phyloP scores from a whole-genome alignment of 495 filamentous ascomycete species.

The Aspergillus kassunensis region DNA sequence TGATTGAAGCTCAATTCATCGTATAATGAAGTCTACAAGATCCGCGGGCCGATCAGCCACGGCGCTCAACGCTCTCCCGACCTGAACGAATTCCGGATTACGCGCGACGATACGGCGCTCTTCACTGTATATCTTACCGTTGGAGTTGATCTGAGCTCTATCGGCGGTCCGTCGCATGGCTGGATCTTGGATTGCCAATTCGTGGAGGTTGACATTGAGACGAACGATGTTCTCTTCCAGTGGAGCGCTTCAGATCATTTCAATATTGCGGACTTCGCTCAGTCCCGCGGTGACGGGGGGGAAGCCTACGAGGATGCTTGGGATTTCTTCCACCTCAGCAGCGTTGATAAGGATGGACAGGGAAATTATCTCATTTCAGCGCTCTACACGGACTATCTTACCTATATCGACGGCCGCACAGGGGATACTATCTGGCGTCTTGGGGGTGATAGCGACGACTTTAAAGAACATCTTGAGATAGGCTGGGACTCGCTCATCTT shows the following conservation, averaged over 20 bases:
- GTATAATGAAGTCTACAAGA: slow-evolving; percentile 42
- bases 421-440: slow-evolving; percentile 41
- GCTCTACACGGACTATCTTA: slow-evolving; percentile 37
- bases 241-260: slow-evolving; percentile 41
- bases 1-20: slow-evolving; percentile 39
- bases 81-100: slow-evolving; percentile 48
- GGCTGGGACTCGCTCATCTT: too few species aligned
- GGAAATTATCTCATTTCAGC: slow-evolving; percentile 44
- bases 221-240: slow-evolving; percentile 36
- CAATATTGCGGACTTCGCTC: slow-evolving; percentile 24
- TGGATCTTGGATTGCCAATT: slow-evolving; percentile 51
- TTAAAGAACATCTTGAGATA: slow-evolving; percentile 42
- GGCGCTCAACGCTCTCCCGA: slow-evolving; percentile 32
- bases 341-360: slow-evolving; percentile 37
- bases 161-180: slow-evolving; percentile 38
- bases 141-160: slow-evolving; percentile 35
- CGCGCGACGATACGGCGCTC: slow-evolving; percentile 45
- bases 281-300: slow-evolving; percentile 21
- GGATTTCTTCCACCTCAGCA: slow-evolving; percentile 49
- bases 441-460: slow-evolving; percentile 40
- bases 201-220: slow-evolving; percentile 47
- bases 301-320: slow-evolving; percentile 27
- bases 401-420: slow-evolving; percentile 27
- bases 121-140: slow-evolving; percentile 47
- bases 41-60: slow-evolving; percentile 32